Conservation (phyloP, 2,329 filamentous ascomycete species). For the Coccinonectria pachysandricola region DNA sequence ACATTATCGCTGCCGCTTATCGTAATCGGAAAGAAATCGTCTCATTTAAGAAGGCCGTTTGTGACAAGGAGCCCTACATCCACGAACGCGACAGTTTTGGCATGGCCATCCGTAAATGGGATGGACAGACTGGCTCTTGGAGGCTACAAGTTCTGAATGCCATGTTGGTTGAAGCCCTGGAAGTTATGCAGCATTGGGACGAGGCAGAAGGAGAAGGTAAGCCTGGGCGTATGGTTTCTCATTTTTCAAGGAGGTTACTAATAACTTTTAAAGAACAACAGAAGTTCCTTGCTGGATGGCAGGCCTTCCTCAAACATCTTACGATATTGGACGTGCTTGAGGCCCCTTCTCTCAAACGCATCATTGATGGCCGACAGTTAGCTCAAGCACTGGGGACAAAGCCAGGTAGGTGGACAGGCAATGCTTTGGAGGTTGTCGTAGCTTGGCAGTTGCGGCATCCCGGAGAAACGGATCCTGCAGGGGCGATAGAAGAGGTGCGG, state of each 20-base stretch:
- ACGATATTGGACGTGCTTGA: slow-evolving; percentile 45
- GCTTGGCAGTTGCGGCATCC: slow-evolving; percentile 86
- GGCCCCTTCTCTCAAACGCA: slow-evolving; percentile 45
- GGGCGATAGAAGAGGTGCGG: slow-evolving; percentile 50
- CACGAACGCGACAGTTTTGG: slow-evolving; percentile 54
- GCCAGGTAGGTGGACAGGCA: slow-evolving; percentile 75
- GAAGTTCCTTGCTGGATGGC: slow-evolving; percentile 40
- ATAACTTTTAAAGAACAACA: no score
- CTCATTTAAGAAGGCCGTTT: slow-evolving; percentile 45
- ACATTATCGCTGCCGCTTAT: slow-evolving; percentile 55
- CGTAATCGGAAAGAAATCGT: slow-evolving; percentile 55
- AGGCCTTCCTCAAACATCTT: slow-evolving; percentile 45
- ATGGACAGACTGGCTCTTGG: slow-evolving; percentile 54
- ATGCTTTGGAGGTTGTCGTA: slow-evolving; percentile 68
- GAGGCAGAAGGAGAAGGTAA: slow-evolving; percentile 24
- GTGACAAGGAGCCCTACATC: slow-evolving; percentile 33
- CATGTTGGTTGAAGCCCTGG: slow-evolving; percentile 52
- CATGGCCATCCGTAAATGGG: slow-evolving; percentile 66
- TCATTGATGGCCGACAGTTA: slow-evolving; percentile 68
- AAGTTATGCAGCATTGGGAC: slow-evolving; percentile 25
- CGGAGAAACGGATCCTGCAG: slow-evolving; percentile 44
- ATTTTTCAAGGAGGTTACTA: no score
- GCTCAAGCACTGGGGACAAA: slow-evolving; percentile 56
- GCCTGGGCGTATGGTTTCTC: no score
- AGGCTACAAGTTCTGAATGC: slow-evolving; percentile 59